A percentile compares a stretch with the other conserved stretches of the same genome.
phyloP scores from a whole-genome alignment of 108 stramenopile species.

The Nitzschia sp. region DNA sequence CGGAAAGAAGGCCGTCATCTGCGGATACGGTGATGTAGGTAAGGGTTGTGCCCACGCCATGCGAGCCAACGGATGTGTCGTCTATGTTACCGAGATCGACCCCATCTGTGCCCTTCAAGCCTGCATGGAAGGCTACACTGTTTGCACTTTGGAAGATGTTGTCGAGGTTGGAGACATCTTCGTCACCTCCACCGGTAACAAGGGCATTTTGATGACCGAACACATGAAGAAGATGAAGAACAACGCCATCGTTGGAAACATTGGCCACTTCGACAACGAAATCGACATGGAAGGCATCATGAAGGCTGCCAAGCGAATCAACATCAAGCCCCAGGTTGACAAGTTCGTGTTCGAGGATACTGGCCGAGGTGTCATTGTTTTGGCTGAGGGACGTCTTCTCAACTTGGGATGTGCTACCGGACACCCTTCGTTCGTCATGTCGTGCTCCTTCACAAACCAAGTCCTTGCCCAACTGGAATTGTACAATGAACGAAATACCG shows the following conservation, averaged over 20 bases:
- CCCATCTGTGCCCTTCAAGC: constrained; percentile 99
- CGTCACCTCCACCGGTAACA: constrained; percentile 99
- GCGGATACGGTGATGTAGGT: constrained; percentile 99
- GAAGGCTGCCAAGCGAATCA: constrained; percentile 88
- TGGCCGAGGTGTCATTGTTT: constrained; percentile 94
- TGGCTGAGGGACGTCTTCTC: constrained; percentile 99
- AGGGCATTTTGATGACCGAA: constrained; percentile 96
- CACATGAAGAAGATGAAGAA: constrained; percentile 99
- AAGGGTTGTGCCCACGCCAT: constrained; percentile 99
- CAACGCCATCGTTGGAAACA: constrained; percentile 99
- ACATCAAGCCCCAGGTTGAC: constrained; percentile 99
- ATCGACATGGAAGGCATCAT: constrained; percentile 98
- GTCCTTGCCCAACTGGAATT: constrained; percentile 98
- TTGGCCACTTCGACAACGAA: constrained; percentile 99
- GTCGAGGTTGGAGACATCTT: constrained; percentile 92
- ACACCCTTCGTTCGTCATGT: constrained; percentile 99
- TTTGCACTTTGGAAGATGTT: constrained; percentile 90
- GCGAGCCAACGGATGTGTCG: constrained; percentile 97
- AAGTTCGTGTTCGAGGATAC: constrained; percentile 91
- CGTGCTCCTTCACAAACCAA: constrained; percentile 99
- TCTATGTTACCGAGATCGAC: constrained; percentile 99
- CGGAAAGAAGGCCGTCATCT: constrained; percentile 99
- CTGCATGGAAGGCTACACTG: constrained; percentile 99
- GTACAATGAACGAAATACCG: constrained; percentile 92
- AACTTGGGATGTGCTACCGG: constrained; percentile 99